These are phyloP conservation scores for Paraurostyla sp. DNA, from an alignment of 73 alveolate genomes.

Conservation along the genomic window DNA sequence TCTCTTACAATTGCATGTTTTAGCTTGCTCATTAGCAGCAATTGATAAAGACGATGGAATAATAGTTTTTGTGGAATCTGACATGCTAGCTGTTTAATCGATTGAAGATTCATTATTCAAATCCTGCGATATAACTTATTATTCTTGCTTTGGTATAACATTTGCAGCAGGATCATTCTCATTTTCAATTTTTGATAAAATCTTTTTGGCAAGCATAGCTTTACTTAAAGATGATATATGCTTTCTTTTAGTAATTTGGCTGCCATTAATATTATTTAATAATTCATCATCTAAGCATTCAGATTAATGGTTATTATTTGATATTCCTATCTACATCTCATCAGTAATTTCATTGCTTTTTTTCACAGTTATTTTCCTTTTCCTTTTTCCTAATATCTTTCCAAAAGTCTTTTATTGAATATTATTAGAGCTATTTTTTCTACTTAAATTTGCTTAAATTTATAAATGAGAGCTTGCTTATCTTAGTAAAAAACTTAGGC, in stretches of 20 bases:
- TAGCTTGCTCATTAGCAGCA: background rate
- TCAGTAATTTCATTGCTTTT: background rate
- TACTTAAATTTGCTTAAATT: background rate
- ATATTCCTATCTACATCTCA: background rate
- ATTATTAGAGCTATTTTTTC: no score
- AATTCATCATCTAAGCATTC: background rate
- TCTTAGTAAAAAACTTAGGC: background rate
- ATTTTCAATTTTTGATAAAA: background rate
- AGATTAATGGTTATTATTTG: background rate
- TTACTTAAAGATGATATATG: constrained; percentile 7
- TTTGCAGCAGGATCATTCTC: constrained; percentile 19
- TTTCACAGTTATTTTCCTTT: no score
- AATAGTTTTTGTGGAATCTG: background rate
- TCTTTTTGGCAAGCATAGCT: constrained; percentile 31
- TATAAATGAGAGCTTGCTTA: background rate
- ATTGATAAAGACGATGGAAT: background rate
- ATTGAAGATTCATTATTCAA: background rate
- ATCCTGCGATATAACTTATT: background rate
- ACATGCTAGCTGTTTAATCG: background rate
- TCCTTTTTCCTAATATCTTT: background rate
- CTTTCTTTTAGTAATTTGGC: background rate
- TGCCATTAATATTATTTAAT: background rate
- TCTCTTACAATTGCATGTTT: constrained; percentile 89
- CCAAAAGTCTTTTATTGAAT: no score
- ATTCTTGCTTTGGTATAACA: background rate